phyloP scores from a whole-genome alignment of 768 basidiomycete genomes.

The Lentinula edodes region DNA sequence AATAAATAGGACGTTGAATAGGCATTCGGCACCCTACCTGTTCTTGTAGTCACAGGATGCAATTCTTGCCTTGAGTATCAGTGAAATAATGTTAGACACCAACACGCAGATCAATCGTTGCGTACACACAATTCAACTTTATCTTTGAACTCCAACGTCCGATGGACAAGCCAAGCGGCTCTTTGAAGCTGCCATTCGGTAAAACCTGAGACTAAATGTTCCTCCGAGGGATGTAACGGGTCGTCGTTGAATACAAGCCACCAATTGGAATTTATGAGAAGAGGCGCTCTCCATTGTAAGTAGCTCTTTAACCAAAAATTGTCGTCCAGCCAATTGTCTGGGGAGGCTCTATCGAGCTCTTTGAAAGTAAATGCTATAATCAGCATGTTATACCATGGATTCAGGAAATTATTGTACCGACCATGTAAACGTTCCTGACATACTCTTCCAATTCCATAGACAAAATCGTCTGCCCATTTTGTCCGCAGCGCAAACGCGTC shows the following conservation, averaged over 20 bases:
- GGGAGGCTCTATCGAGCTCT: constrained; percentile 77
- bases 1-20: not conserved
- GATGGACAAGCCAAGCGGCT: constrained; percentile 74
- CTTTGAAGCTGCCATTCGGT: constrained; percentile 83
- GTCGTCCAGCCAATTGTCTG: constrained; percentile 92
- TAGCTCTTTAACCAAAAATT: constrained; percentile 91
- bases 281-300: constrained; percentile 78
- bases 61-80: constrained; percentile 51
- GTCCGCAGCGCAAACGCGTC: constrained; percentile 48
- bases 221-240: constrained; percentile 13
- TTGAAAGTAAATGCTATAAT: not conserved
- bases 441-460: constrained; percentile 56
- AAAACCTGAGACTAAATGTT: constrained; percentile 23
- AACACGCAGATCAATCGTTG: not conserved
- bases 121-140: constrained; percentile 51
- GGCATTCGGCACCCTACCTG: constrained; percentile 35
- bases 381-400: too few species aligned
- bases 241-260: constrained; percentile 88
- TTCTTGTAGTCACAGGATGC: constrained; percentile 65
- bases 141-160: constrained; percentile 69
- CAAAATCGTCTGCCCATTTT: constrained; percentile 66
- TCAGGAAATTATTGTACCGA: constrained; percentile 23
- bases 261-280: constrained; percentile 93
- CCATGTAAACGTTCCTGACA: constrained; percentile 75
- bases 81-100: constrained; percentile 5